Base-by-base conservation (phyloP, 2,329 filamentous ascomycete species). In the Aureobasidium subglaciale region DNA sequence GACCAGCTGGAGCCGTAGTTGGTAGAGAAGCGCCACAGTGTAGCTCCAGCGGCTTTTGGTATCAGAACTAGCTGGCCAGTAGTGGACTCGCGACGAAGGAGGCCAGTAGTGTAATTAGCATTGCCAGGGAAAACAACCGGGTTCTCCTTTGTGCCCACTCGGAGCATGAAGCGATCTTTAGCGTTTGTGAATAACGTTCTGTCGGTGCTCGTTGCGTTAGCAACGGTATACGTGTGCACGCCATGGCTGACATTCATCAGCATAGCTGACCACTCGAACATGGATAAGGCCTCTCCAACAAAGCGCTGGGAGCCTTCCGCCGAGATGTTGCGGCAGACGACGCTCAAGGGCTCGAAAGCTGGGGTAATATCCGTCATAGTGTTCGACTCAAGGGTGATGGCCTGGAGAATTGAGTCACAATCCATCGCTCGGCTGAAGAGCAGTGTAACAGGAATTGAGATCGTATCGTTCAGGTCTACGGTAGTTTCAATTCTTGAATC, bases 391-490 rank as follows among this genome's bases (percentile, higher is more conserved):
- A 84, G 67, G 0, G 68, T 70, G 29, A 86, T 73, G 4, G 72
- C 71, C 2, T 75, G 64, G 0, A 72, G 75, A 10, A 85, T 70
- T 0, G 70, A 71, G 16, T 76, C 70, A 64, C 83, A 86, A 60
- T 82, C 72, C 83, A 86, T 85, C 42, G 76, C 70, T 1, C 72
- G 71, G 1, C 81, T 84, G 65, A 84, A 86, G 30, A 80, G 75
- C 4, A 86, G 57, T 42, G 78, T 73, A 41, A 86, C 69, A 4
- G 75, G 65, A n/a, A 83, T 60, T 2, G 66, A 70, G 49, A 80
- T 75, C 16, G 70, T 64, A 34, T 71, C 63, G 32, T 46, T 30
- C n/a, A 54, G 16, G 9, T 61, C 61, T 10, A 72, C 73, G 27
- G 67, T 74, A 0, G 82, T 83, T n/a, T 75, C 58, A 4, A 85